Base-by-base conservation (phyloP, 1,284 basidiomycete species). In the Apiotrichum montevideense region DNA sequence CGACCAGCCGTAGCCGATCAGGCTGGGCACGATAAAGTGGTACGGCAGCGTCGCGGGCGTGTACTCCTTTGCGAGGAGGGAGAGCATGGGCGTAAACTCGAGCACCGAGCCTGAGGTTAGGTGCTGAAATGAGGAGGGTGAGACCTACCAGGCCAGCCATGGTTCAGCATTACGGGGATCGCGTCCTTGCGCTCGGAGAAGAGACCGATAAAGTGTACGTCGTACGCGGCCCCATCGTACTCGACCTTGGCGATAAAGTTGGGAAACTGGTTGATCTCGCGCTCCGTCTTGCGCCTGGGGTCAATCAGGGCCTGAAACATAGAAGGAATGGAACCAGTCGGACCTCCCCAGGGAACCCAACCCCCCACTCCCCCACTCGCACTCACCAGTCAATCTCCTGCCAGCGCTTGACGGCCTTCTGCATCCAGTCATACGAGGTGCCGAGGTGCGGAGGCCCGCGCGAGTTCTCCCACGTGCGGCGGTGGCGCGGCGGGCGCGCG, bases 1-100 rank as follows among this genome's bases (percentile, higher is more conserved):
- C 1, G 66, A 68, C 63, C 70, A 77, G 2, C 65, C 66, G 54
- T 65, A 77, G 3, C 75, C 75, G 32, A 67, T 65, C 10, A 75
- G 54, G 2, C 68, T 67, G 14, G 68, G 71, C 14, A 67, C 64
- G 58, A 71, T 56, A 32, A 72, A 35, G 57, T 71, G 63, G 56
- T 64, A 71, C 29, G 67, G 64, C 13, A 70, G 55, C 13, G 55
- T 59, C 6, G 57, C 59, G 8, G 71, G 71, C 8, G 56, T 66
- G 55, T 66, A 67, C n/a, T 40, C 63, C 39, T 51, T 47, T n/a
- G 54, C 46, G 14, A 73, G 58, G 43, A 61, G 61, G 8, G 65
- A 44, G 29, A 72, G 56, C 55, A 74, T 52, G 1, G 72, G 71
- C 0, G 71, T 50, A 57, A 75, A 71, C 54, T 75, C 72, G 59